Percentiles rank a stretch among this genome's conserved stretches.
Conservation (phyloP, 176 grass and related monocot species). For the Lolium multiflorum region DNA sequence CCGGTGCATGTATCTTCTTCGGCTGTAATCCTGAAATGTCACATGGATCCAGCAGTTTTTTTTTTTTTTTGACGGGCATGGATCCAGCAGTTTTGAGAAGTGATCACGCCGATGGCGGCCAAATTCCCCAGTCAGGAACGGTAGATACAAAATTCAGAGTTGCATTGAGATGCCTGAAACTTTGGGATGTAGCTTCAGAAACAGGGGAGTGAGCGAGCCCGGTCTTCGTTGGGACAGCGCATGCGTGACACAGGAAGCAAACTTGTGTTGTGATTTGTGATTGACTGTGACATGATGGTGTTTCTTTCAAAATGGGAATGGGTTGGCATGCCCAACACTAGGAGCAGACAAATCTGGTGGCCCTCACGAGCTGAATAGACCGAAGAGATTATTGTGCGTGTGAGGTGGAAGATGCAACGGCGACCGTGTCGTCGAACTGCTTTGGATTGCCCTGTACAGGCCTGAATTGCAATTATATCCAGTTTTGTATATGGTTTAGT, state of each 20-base stretch:
- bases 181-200: not conserved
- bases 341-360: constrained; percentile 36
- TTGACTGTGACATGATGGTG: constrained; percentile 8
- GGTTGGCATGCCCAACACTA: constrained; percentile 34
- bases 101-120: not conserved
- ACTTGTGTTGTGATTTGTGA: constrained; percentile 4
- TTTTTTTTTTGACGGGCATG: no score
- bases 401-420: not conserved
- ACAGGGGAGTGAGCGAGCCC: not conserved
- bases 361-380: constrained; percentile 6
- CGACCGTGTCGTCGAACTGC: not conserved
- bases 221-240: not conserved
- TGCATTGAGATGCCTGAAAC: constrained; percentile 14
- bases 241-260: constrained; percentile 21
- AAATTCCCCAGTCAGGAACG: not conserved
- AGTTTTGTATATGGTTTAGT: not conserved
- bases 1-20: not conserved
- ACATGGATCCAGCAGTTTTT: not conserved
- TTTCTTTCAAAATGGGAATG: constrained; percentile 23
- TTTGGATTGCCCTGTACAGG: not conserved
- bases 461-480: not conserved
- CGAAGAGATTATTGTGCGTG: not conserved
- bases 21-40: not conserved
- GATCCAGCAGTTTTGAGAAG: not conserved
- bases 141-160: not conserved